A percentile compares a stretch with the other conserved stretches of the same genome.
phyloP scores from a whole-genome alignment of 257 asterid species.

The Solanum dulcamara region DNA sequence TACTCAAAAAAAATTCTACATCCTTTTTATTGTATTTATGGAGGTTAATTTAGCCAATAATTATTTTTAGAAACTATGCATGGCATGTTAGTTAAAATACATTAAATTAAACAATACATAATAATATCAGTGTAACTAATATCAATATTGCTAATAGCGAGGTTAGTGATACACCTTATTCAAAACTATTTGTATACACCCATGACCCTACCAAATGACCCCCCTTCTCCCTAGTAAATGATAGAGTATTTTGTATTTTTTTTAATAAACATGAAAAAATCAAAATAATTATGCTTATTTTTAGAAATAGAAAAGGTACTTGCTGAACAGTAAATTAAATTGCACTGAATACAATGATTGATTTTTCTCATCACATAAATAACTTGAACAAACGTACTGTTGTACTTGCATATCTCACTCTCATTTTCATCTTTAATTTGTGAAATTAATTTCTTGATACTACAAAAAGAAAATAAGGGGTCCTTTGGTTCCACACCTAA shows the following conservation, averaged over 20 bases:
- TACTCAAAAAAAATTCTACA: accelerated
- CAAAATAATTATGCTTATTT: too few species aligned
- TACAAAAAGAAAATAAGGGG: background rate
- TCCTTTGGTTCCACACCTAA: background rate
- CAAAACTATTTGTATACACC: background rate
- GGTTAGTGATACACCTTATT: too few species aligned
- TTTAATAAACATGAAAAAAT: too few species aligned
- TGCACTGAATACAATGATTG: constrained; percentile 51
- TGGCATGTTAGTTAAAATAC: background rate
- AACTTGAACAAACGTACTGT: constrained; percentile 31
- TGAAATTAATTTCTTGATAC: background rate
- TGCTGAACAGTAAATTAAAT: constrained; percentile 14
- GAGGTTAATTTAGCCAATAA: background rate
- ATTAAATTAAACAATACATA: background rate
- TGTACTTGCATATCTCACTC: constrained; percentile 6
- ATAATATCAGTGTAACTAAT: background rate
- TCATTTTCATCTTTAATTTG: background rate
- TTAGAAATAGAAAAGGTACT: too few species aligned
- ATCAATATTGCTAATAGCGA: background rate
- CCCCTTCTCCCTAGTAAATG: background rate
- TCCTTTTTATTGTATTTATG: background rate
- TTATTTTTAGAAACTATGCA: background rate
- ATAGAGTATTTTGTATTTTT: too few species aligned
- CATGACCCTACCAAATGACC: background rate
- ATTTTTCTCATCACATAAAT: constrained; percentile 40